Evolutionary conservation across 345 rosid species (phyloP).

Genomic region (Brassica incana): DNA sequence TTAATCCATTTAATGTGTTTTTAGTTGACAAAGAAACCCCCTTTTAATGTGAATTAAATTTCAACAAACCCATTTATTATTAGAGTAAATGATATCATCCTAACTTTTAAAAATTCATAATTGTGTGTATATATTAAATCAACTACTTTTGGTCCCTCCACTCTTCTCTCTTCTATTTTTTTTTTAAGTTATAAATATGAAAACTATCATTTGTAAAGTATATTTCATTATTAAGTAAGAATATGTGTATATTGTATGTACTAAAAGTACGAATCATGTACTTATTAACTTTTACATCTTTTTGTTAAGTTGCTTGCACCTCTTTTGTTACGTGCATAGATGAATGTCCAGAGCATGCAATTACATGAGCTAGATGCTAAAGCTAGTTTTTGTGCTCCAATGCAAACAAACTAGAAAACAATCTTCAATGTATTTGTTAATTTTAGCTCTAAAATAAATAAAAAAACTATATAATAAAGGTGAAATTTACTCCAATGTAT

Average conservation of each 20-base stretch:
- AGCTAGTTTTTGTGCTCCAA: background rate
- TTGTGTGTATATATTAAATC: constrained; percentile 6
- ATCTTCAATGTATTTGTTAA: too few species aligned
- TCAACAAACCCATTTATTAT: constrained; percentile 17
- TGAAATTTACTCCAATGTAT: too few species aligned
- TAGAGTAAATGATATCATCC: constrained; percentile 13
- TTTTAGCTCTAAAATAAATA: too few species aligned
- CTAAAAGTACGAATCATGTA: constrained; percentile 22
- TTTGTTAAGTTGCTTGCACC: background rate
- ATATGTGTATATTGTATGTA: background rate
- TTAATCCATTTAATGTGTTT: background rate
- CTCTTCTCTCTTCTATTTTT: background rate
- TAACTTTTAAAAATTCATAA: background rate
- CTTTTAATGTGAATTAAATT: constrained; percentile 14
- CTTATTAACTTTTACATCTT: constrained; percentile 4
- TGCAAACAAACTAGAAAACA: background rate
- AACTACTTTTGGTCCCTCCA: constrained; percentile 28
- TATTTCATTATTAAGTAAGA: background rate
- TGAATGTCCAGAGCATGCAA: constrained; percentile 12
- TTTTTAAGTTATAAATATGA: background rate
- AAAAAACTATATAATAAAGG: too few species aligned
- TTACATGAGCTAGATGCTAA: background rate
- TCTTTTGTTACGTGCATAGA: constrained; percentile 21
- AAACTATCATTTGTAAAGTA: background rate
- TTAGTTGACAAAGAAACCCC: background rate